phyloP scores from a whole-genome alignment of 331 rosid genomes.

The Quercus phellos region DNA sequence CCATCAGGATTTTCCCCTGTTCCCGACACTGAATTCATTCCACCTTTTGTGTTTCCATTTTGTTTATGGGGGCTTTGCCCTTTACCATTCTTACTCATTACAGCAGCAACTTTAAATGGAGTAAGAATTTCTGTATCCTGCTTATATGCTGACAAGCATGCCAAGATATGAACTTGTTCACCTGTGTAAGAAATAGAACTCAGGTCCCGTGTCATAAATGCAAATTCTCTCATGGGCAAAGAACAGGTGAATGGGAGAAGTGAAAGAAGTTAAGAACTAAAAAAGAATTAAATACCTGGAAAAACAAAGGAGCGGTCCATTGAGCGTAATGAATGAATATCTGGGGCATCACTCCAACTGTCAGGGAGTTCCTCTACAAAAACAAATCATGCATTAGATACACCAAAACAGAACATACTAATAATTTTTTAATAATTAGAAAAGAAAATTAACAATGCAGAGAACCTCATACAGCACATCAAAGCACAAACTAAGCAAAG shows the following conservation, averaged over 20 bases:
- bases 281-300: slow-evolving; percentile 60
- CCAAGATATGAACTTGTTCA: slow-evolving; percentile 87
- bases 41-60: slow-evolving; percentile 45
- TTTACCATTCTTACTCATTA: slow-evolving; percentile 57
- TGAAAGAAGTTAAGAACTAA: slow-evolving; percentile 19
- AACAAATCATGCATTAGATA: slow-evolving; percentile 30
- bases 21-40: slow-evolving; percentile 25
- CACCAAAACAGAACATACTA: not conserved
- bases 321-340: slow-evolving; percentile 56
- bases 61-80: slow-evolving; percentile 45
- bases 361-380: slow-evolving; percentile 74
- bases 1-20: slow-evolving; percentile 44
- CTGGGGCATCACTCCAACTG: slow-evolving; percentile 67
- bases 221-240: slow-evolving; percentile 21
- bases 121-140: slow-evolving; percentile 71
- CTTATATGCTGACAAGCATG: slow-evolving; percentile 86
- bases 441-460: not conserved
- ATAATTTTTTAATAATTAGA: not conserved
- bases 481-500: slow-evolving; percentile 6
- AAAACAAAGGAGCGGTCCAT: slow-evolving; percentile 84
- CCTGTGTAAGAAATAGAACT: slow-evolving; percentile 57
- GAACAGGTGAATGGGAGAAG: slow-evolving; percentile 25
- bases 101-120: slow-evolving; percentile 75
- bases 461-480: slow-evolving; percentile 9
- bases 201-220: slow-evolving; percentile 34